These are phyloP conservation scores for Plectranthus barbatus DNA, from an alignment of 257 asterid genomes.

Conservation along the genomic window DNA sequence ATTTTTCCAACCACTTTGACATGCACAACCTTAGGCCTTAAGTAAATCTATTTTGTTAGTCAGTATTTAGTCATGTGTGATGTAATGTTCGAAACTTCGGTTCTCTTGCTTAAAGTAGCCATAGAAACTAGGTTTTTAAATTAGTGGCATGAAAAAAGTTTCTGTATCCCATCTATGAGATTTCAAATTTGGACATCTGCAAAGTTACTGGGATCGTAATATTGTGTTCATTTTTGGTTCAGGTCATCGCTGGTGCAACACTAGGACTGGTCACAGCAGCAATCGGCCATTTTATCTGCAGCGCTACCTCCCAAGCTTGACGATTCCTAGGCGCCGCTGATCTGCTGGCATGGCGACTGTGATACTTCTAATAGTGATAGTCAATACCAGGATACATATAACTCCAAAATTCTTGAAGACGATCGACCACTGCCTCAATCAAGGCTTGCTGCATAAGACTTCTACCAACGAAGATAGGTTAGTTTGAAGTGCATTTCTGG, in stretches of 20 bases:
- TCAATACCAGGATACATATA: constrained; percentile 3
- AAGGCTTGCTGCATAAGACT: neutral
- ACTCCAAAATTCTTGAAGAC: neutral
- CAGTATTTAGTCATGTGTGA: no score
- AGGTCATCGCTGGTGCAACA: constrained; percentile 82
- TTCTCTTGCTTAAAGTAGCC: no score
- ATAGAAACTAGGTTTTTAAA: no score
- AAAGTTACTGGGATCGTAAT: neutral
- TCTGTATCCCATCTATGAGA: neutral
- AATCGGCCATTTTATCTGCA: constrained; percentile 31
- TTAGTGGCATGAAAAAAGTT: no score
- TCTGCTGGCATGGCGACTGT: neutral
- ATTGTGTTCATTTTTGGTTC: constrained; percentile 3
- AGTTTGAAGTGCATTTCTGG: constrained; percentile 8
- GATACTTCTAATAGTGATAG: neutral
- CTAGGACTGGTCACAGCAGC: constrained; percentile 54
- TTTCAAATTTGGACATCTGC: neutral
- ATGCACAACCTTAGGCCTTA: no score
- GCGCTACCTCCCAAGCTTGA: constrained; percentile 29
- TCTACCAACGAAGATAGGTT: constrained; percentile 4
- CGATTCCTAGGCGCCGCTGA: neutral
- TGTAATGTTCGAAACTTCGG: no score
- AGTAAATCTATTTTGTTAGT: no score
- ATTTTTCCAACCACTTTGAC: no score
- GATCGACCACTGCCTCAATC: constrained; percentile 2